Percentiles rank a stretch among this genome's conserved stretches.
These are phyloP conservation scores for Psidium guajava DNA, from an alignment of 345 rosid species.

Conservation along the genomic window DNA sequence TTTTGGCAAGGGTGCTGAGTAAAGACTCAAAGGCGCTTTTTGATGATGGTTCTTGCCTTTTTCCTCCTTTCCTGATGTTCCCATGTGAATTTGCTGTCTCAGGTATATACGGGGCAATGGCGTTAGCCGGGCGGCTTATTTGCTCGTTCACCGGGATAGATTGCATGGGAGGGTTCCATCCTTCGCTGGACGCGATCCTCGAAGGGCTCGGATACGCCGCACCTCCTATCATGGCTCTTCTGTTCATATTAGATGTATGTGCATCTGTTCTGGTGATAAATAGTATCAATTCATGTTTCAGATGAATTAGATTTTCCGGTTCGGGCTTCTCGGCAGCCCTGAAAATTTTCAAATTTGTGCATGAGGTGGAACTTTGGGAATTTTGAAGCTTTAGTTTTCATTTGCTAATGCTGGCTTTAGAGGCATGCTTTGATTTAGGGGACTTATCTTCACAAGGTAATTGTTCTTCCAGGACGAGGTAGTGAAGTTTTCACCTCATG, in stretches of 20 bases:
- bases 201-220: constrained; percentile 88
- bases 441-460: not conserved
- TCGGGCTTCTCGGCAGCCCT: not conserved
- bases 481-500: constrained; percentile 90
- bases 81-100: not conserved
- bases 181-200: constrained; percentile 61
- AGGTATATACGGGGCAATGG: constrained; percentile 97
- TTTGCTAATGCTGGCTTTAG: not conserved
- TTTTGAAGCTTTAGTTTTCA: not conserved
- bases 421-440: not conserved
- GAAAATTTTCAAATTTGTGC: not conserved
- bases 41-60: not conserved
- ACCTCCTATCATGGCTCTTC: constrained; percentile 95
- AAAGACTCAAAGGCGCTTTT: not conserved
- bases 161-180: constrained; percentile 71
- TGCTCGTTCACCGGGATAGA: constrained; percentile 85
- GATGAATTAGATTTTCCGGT: not conserved
- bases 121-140: constrained; percentile 72
- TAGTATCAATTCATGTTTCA: not conserved
- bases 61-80: not conserved
- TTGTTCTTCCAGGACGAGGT: constrained; percentile 67
- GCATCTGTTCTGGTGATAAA: not conserved
- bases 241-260: constrained; percentile 78
- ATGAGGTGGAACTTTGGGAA: not conserved
- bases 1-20: not conserved